These are phyloP conservation scores for Corylus avellana DNA, from an alignment of 306 rosid species.

Conservation along the genomic window DNA sequence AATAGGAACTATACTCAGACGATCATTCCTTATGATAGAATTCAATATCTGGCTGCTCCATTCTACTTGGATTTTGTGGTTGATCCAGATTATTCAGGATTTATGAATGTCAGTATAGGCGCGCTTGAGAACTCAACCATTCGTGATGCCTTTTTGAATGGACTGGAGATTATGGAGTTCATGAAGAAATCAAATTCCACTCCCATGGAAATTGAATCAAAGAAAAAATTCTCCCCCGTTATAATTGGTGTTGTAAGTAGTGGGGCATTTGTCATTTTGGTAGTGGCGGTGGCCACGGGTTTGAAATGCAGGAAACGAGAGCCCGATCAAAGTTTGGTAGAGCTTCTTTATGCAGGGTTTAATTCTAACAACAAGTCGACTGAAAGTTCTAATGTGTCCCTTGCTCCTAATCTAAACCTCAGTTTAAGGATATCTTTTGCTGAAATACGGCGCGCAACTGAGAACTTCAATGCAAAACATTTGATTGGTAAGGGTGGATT, in stretches of 20 bases:
- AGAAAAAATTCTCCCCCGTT: not conserved
- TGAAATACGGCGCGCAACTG: not conserved
- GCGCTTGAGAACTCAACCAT: accelerated
- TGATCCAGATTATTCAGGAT: constrained; percentile 26
- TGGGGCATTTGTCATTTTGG: constrained; percentile 16
- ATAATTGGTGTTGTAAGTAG: constrained; percentile 26
- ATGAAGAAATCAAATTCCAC: not conserved
- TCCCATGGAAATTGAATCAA: not conserved
- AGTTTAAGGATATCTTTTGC: not conserved
- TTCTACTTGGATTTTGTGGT: constrained; percentile 37
- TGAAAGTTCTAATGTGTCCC: not conserved
- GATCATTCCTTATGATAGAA: accelerated
- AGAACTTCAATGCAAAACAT: constrained; percentile 6
- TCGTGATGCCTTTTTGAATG: constrained; percentile 27
- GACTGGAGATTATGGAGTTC: constrained; percentile 48
- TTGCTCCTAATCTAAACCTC: constrained; percentile 13
- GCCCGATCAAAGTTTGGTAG: constrained; percentile 15
- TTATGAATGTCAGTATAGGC: constrained; percentile 6
- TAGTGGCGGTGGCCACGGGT: constrained; percentile 9
- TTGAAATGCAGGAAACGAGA: constrained; percentile 26
- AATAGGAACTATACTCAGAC: accelerated
- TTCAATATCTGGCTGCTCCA: not conserved
- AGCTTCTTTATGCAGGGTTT: constrained; percentile 27
- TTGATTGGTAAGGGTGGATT: constrained; percentile 26
- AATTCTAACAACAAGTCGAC: constrained; percentile 33